Base-by-base conservation (phyloP, 495 filamentous ascomycete species). In the Penicillium coprophilum region DNA sequence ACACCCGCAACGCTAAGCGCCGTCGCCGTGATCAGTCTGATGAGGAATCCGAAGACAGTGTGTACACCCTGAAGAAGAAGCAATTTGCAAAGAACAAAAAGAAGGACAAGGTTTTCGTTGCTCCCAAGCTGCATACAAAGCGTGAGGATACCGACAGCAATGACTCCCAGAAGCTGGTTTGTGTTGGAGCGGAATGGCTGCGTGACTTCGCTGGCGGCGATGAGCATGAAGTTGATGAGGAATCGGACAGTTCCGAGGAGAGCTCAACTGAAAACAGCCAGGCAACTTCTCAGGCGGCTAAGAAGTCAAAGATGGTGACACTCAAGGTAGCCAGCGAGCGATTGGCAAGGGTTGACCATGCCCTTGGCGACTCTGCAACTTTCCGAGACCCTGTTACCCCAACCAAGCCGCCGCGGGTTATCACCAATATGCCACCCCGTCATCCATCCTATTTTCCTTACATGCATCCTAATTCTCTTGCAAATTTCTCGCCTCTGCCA, bases 251-350 rank as follows among this genome's bases (percentile, higher is more conserved):
- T 24, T n/a, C 41, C 15, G 43, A 46, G 12, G 11, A 15, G 41
- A n/a, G 9, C 23, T 28, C 43, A 9, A 28, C 43, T 21, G 43
- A 46, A 27, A 28, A 5, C 13, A 46, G 43, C 12, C 28, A 32
- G n/a, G 28, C 9, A 4, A 47, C 46, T 17, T 7, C 28, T 20
- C 46, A 32, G 13, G 17, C 11, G n/a, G 3, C 46, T 3, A 47
- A 47, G 46, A 32, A 47, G 9, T 47, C 46, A 10, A 47, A 47
- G 46, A 32, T 47, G 2, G 46, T 47, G n/a, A 47, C 3, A 19
- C 46, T 47, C n/a, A 47, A 32, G 17, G 7, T 47, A 2, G 28
- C 8, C 8, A 4, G 27, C 1, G 46, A 47, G 17, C 28, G 28
- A 17, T 19, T 47, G 46, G 46, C 46, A 21, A 28, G 23, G 20